These are phyloP conservation scores for Myotisia sp. DNA, from an alignment of 2,329 filamentous ascomycete species.

Conservation along the genomic window DNA sequence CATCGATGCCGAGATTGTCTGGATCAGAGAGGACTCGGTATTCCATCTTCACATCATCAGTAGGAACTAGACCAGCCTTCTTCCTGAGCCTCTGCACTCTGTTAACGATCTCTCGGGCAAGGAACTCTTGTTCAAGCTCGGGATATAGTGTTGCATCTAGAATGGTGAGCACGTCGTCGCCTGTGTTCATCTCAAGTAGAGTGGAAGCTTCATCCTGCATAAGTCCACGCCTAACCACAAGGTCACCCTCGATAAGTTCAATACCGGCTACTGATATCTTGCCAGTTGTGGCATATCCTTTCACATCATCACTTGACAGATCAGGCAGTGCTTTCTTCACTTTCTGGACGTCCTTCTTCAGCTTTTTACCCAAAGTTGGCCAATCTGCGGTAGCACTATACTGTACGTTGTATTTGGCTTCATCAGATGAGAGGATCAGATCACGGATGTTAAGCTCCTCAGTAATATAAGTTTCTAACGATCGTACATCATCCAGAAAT, in stretches of 20 bases:
- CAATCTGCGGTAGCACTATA: slow-evolving; percentile 86
- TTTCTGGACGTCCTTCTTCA: slow-evolving; percentile 84
- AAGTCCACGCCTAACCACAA: slow-evolving; percentile 67
- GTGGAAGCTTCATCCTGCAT: slow-evolving; percentile 57
- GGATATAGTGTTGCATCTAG: slow-evolving; percentile 72
- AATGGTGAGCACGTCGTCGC: slow-evolving; percentile 80
- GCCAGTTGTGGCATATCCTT: slow-evolving; percentile 58
- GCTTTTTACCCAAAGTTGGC: slow-evolving; percentile 88
- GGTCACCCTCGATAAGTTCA: slow-evolving; percentile 63
- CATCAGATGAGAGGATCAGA: slow-evolving; percentile 68
- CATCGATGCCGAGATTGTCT: slow-evolving; percentile 56
- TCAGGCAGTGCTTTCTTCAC: slow-evolving; percentile 80
- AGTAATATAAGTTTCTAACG: slow-evolving; percentile 71
- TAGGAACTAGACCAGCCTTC: slow-evolving; percentile 78
- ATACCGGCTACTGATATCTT: slow-evolving; percentile 77
- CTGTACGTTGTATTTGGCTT: slow-evolving; percentile 80
- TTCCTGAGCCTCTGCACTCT: slow-evolving; percentile 85
- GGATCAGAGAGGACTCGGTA: slow-evolving; percentile 71
- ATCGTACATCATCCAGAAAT: slow-evolving; percentile 75
- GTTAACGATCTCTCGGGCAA: slow-evolving; percentile 85
- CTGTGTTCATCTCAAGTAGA: slow-evolving; percentile 72
- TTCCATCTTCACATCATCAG: slow-evolving; percentile 92
- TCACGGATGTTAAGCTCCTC: slow-evolving; percentile 88
- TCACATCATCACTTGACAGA: slow-evolving; percentile 66
- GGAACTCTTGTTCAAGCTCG: slow-evolving; percentile 72